These are phyloP conservation scores for Capsicum rhomboideum DNA, from an alignment of 257 asterid genomes.

Conservation along the genomic window DNA sequence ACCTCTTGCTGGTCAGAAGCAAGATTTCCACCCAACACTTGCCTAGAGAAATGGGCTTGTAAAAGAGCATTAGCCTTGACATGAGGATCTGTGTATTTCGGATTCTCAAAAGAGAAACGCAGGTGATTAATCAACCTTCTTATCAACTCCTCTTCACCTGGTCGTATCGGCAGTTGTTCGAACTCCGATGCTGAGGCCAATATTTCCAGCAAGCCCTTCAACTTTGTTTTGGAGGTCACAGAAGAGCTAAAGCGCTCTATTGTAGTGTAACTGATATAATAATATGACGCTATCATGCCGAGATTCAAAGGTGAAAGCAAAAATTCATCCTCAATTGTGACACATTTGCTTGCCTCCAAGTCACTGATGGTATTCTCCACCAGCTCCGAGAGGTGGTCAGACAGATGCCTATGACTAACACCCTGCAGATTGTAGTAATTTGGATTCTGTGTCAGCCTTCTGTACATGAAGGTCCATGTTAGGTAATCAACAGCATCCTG, in stretches of 20 bases:
- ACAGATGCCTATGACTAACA: constrained; percentile 30
- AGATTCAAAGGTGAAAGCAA: constrained; percentile 29
- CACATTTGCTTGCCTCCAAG: constrained; percentile 33
- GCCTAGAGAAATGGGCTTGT: constrained; percentile 37
- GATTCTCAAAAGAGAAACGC: constrained; percentile 28
- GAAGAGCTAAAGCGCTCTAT: constrained; percentile 39
- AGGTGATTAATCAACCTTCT: constrained; percentile 33
- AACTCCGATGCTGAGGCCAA: constrained; percentile 37
- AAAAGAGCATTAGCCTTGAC: constrained; percentile 35
- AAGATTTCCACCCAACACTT: constrained; percentile 22
- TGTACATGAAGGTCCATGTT: constrained; percentile 39
- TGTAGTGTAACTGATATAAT: constrained; percentile 35
- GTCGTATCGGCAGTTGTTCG: constrained; percentile 27
- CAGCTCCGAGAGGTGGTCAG: constrained; percentile 35
- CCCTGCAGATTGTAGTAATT: constrained; percentile 40
- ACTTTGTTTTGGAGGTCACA: constrained; percentile 26
- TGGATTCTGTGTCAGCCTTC: constrained; percentile 37
- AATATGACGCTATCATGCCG: constrained; percentile 39
- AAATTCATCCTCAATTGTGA: constrained; percentile 23
- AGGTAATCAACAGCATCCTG: constrained; percentile 41
- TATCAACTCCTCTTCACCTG: constrained; percentile 36
- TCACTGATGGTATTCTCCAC: constrained; percentile 31
- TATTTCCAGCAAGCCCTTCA: constrained; percentile 34
- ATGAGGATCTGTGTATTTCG: constrained; percentile 25
- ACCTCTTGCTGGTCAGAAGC: constrained; percentile 32